phyloP scores from a whole-genome alignment of 768 basidiomycete genomes.

The Mycena capillaripes region DNA sequence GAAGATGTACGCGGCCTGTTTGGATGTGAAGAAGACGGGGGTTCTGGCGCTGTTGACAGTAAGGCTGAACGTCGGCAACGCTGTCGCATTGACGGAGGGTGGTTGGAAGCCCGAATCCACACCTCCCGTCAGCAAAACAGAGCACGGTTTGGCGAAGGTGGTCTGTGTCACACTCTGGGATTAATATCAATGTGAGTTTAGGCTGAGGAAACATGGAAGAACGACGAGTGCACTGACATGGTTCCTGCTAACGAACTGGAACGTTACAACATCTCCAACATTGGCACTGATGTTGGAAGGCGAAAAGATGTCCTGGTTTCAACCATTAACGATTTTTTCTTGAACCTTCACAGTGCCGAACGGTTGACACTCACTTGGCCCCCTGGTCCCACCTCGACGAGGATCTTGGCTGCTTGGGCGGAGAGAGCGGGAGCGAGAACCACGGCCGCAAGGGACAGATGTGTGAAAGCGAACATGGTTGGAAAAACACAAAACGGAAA shows the following conservation, averaged over 20 bases:
- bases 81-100: background rate
- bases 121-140: background rate
- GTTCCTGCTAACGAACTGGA: slow-evolving; percentile 61
- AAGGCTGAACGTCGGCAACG: slow-evolving; percentile 2
- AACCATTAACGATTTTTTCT: slow-evolving; percentile 6
- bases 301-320: background rate
- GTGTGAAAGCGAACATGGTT: slow-evolving; percentile 3
- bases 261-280: slow-evolving; percentile 60
- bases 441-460: slow-evolving; percentile 25
- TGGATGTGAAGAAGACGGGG: background rate
- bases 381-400: slow-evolving; percentile 47
- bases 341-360: slow-evolving; percentile 36
- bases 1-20: background rate
- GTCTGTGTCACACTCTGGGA: background rate
- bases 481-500: slow-evolving; percentile 30
- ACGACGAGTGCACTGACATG: slow-evolving; percentile 44
- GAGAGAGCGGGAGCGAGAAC: too few species aligned
- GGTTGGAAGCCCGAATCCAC: slow-evolving; percentile 7
- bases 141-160: background rate
- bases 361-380: slow-evolving; percentile 43
- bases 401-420: slow-evolving; percentile 45
- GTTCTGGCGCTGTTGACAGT: slow-evolving; percentile 2
- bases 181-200: background rate
- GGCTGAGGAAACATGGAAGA: background rate
- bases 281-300: too few species aligned